Percentiles rank a stretch among this genome's conserved stretches.
These are phyloP conservation scores for Lantana camara DNA, from an alignment of 257 asterid genomes.

Conservation along the genomic window DNA sequence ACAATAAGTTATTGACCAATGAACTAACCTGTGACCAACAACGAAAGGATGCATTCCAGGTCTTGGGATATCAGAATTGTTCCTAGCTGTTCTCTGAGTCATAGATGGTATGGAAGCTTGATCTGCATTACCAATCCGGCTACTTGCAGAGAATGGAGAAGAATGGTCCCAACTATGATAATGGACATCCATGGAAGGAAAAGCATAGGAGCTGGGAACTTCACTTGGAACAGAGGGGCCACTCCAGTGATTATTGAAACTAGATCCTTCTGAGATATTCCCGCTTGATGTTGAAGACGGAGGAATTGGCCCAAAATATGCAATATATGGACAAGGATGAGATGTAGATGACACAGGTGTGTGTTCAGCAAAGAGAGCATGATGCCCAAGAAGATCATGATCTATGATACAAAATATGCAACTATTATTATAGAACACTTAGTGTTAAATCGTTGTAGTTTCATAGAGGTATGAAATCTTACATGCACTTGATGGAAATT, in stretches of 20 bases:
- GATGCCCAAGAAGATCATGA: conserved; percentile 64
- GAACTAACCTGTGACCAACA: conserved; percentile 64
- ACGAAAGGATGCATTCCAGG: conserved; percentile 63
- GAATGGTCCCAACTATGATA: conserved; percentile 68
- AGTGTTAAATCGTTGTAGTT: conserved; percentile 6
- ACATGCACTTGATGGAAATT: conserved; percentile 60
- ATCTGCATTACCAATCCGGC: conserved; percentile 53
- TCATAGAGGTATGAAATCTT: conserved; percentile 38
- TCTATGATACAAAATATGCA: conserved; percentile 38
- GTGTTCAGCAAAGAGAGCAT: conserved; percentile 59
- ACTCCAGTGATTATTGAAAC: conserved; percentile 59
- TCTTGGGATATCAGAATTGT: conserved; percentile 59
- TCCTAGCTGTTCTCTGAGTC: conserved; percentile 59
- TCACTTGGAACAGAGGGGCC: conserved; percentile 57
- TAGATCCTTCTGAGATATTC: conserved; percentile 55
- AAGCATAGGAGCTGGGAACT: conserved; percentile 57
- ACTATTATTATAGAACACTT: conserved; percentile 19
- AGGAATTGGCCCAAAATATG: conserved; percentile 66
- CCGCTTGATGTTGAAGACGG: conserved; percentile 61
- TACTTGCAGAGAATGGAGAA: conserved; percentile 43
- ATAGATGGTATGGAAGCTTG: conserved; percentile 54
- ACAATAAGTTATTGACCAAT: too few relatives aligned
- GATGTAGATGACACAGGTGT: conserved; percentile 54
- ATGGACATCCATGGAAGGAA: conserved; percentile 64
- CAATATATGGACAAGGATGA: conserved; percentile 71